These are phyloP conservation scores for Sutorius australiensis DNA, from an alignment of 768 basidiomycete genomes.

Conservation along the genomic window DNA sequence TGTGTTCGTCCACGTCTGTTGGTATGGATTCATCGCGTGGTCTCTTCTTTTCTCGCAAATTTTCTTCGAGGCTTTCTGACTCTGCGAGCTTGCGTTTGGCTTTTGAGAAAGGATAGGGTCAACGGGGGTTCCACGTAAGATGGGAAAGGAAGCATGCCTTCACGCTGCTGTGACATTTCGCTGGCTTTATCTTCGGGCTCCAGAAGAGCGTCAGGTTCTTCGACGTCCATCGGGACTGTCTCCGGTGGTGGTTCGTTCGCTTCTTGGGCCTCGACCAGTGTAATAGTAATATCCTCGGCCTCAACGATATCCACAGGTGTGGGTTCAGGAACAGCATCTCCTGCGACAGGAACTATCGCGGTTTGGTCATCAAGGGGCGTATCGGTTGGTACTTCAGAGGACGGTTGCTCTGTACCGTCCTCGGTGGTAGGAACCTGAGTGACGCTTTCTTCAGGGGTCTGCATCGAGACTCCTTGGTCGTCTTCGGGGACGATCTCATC, in stretches of 20 bases:
- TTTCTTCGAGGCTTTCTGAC: constrained; percentile 22
- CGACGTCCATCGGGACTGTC: constrained; percentile 9
- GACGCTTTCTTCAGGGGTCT: constrained; percentile 5
- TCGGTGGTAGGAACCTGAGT: background rate
- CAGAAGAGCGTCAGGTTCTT: constrained; percentile 7
- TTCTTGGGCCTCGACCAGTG: constrained; percentile 6
- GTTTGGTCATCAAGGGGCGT: constrained; percentile 6
- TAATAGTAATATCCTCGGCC: constrained; percentile 7
- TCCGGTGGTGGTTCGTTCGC: background rate
- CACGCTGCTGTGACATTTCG: constrained; percentile 15
- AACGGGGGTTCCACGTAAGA: background rate
- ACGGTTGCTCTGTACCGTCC: constrained; percentile 1
- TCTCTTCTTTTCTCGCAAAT: constrained; percentile 26
- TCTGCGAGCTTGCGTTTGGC: constrained; percentile 29
- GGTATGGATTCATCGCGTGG: constrained; percentile 22
- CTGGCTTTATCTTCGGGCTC: constrained; percentile 10
- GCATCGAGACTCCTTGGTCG: background rate
- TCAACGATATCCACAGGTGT: constrained; percentile 6
- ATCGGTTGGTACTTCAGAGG: background rate
- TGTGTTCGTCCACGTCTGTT: constrained; percentile 41
- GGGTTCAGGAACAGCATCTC: constrained; percentile 8
- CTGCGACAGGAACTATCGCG: background rate
- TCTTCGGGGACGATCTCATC: constrained; percentile 3
- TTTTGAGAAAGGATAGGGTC: constrained; percentile 1
- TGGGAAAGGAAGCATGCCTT: constrained; percentile 12